Evolutionary conservation across 352 stramenopile genomes (phyloP).

Genomic region (Salisapilia sapeloensis): DNA sequence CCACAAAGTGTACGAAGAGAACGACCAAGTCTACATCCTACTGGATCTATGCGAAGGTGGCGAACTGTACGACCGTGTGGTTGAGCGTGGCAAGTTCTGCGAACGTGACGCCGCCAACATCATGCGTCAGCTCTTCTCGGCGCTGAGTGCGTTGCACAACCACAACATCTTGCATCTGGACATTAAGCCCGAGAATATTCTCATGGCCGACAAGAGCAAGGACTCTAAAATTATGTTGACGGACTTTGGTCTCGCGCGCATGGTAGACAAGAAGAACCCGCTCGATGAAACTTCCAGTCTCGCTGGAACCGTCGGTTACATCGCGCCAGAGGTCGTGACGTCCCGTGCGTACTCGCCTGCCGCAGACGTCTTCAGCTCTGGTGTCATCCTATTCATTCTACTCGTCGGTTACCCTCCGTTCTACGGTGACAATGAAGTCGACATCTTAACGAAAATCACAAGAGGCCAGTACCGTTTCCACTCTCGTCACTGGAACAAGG

Average conservation of each 20-base stretch:
- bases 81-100: slow-evolving; percentile 43
- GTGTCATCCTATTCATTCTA: slow-evolving; percentile 70
- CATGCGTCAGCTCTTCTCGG: slow-evolving; percentile 46
- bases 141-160: slow-evolving; percentile 38
- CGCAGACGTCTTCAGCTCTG: slow-evolving; percentile 60
- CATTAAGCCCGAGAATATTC: slow-evolving; percentile 72
- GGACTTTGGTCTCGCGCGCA: slow-evolving; percentile 58
- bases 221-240: slow-evolving; percentile 56
- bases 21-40: slow-evolving; percentile 67
- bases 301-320: slow-evolving; percentile 64
- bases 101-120: slow-evolving; percentile 40
- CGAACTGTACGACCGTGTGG: slow-evolving; percentile 61
- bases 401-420: slow-evolving; percentile 66
- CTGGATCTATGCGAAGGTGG: slow-evolving; percentile 52
- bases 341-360: slow-evolving; percentile 43
- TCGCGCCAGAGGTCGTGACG: slow-evolving; percentile 57
- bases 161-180: slow-evolving; percentile 71
- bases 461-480: slow-evolving; percentile 58
- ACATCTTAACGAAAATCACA: slow-evolving; percentile 65
- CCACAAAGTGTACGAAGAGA: slow-evolving; percentile 71
- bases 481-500: slow-evolving; percentile 31
- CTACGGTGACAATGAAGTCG: slow-evolving; percentile 47
- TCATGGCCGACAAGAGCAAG: slow-evolving; percentile 28
- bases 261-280: slow-evolving; percentile 55
- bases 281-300: slow-evolving; percentile 42